phyloP scores from a whole-genome alignment of 768 basidiomycete genomes.

The Thelephora ganbajun region DNA sequence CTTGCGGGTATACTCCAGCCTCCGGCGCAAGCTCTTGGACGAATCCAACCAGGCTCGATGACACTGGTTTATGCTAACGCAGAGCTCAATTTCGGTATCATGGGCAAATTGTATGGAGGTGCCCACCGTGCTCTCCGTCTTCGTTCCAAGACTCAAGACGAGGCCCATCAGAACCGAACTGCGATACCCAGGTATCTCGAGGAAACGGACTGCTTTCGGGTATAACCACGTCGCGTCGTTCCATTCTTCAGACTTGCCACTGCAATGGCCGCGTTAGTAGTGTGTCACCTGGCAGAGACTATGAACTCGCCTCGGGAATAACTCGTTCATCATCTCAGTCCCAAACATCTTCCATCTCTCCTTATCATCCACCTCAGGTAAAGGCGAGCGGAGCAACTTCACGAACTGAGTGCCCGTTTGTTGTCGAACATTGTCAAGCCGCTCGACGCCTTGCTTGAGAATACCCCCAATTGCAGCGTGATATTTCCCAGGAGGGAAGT shows the following conservation, averaged over 20 bases:
- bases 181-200: slow-evolving; percentile 52
- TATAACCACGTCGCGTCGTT: slow-evolving; percentile 64
- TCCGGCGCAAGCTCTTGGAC: slow-evolving; percentile 32
- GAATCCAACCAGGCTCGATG: slow-evolving; percentile 46
- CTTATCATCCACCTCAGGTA: slow-evolving; percentile 26
- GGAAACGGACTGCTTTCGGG: slow-evolving; percentile 52
- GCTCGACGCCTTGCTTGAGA: slow-evolving; percentile 81
- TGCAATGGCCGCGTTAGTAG: slow-evolving; percentile 16
- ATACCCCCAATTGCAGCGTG: slow-evolving; percentile 48
- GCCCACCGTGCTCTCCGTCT: slow-evolving; percentile 75
- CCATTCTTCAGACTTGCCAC: slow-evolving; percentile 33
- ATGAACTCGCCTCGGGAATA: slow-evolving; percentile 37
- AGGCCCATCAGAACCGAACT: slow-evolving; percentile 51
- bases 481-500: slow-evolving; percentile 46
- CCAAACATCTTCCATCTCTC: slow-evolving; percentile 41
- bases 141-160: slow-evolving; percentile 69
- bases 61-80: slow-evolving; percentile 53
- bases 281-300: background rate
- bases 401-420: slow-evolving; percentile 55
- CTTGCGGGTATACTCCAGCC: slow-evolving; percentile 29
- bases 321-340: slow-evolving; percentile 28
- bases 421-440: slow-evolving; percentile 82
- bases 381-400: slow-evolving; percentile 31
- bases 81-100: slow-evolving; percentile 8
- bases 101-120: slow-evolving; percentile 4